Base-by-base conservation (phyloP, 352 stramenopile genomes). In the Pythium guiyangense region DNA sequence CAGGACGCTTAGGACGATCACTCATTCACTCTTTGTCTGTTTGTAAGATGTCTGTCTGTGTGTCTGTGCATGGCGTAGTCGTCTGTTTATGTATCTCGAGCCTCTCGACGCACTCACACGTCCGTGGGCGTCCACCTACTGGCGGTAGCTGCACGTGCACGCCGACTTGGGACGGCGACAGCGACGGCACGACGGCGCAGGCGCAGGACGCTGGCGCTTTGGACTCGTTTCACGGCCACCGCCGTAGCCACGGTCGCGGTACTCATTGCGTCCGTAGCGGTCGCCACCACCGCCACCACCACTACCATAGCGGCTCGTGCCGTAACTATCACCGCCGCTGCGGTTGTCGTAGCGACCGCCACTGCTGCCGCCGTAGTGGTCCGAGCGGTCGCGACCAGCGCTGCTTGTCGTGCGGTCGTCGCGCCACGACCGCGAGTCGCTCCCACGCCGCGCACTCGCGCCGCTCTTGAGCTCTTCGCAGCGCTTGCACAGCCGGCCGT, bases 391-490 rank as follows among this genome's bases (percentile, higher is more conserved):
- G 8, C 55, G 29, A 4, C 59, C 70, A 39, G 18, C 17, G 6
- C 39, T 20, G 14, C 39, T 20, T 3, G 15, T 44, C 14, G 14
- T 44, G 18, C 43, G 45, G 17, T 72, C 52, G 45, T 72, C 67
- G 42, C 49, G 68, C 17, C 37, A 73, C 12, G 51, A 47, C 40
- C 69, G 43, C 11, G 57, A 57, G 22, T 71, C 47, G 10, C 58
- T 58, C 14, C 64, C 29, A 42, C 66, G 64, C 9, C 56, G 68
- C 58, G 67, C 54, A 27, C 84, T 73, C 47, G 86, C 78, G 31
- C 84, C 72, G 15, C 78, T 69, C 65, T 67, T 88, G 43, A 85
- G 73, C 56, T 92, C 82, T 10, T 69, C 57, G 47, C 82, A 92
- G 20, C 82, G 79, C 50, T 85, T 86, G 60, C 82, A 92, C 55